Conservation (phyloP, 2,329 filamentous ascomycete species). For the Clarireedia homoeocarpa region DNA sequence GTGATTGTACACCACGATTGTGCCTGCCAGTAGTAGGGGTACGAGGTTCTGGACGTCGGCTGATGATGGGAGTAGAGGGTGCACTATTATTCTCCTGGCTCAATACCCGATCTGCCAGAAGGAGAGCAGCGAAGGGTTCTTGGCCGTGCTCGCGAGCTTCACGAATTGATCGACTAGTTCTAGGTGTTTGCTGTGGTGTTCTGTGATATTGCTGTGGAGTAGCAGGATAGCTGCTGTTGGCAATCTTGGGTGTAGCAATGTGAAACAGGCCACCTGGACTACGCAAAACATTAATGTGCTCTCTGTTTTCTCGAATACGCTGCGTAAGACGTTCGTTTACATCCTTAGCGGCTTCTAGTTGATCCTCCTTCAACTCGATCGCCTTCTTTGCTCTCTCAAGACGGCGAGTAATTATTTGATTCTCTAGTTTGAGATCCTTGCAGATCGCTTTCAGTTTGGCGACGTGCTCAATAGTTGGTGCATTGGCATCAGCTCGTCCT, state of each 20-base stretch:
- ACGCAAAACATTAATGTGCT: constrained; percentile 74
- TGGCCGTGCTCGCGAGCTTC: constrained; percentile 42
- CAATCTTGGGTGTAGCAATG: constrained; percentile 49
- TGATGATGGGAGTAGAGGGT: constrained; percentile 54
- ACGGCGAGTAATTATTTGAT: constrained; percentile 53
- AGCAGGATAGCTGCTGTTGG: constrained; percentile 28
- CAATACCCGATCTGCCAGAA: constrained; percentile 67
- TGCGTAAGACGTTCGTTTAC: constrained; percentile 71
- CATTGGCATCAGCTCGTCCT: constrained; percentile 42
- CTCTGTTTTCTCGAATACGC: constrained; percentile 81
- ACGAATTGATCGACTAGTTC: constrained; percentile 30
- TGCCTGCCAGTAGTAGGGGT: constrained; percentile 48
- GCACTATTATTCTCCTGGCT: constrained; percentile 70
- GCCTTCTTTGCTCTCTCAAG: constrained; percentile 68
- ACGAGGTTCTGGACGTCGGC: constrained; percentile 30
- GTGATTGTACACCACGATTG: constrained; percentile 67
- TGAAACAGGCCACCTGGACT: constrained; percentile 65
- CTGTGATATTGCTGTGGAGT: constrained; percentile 36
- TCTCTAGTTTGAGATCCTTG: constrained; percentile 59
- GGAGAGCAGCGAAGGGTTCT: constrained; percentile 58
- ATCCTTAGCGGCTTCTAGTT: constrained; percentile 61
- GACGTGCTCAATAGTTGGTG: constrained; percentile 39
- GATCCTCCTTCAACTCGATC: constrained; percentile 70
- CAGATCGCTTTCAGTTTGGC: constrained; percentile 59
- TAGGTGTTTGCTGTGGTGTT: constrained; percentile 45